phyloP scores from a whole-genome alignment of 768 basidiomycete species.

The Lactarius evosmus region DNA sequence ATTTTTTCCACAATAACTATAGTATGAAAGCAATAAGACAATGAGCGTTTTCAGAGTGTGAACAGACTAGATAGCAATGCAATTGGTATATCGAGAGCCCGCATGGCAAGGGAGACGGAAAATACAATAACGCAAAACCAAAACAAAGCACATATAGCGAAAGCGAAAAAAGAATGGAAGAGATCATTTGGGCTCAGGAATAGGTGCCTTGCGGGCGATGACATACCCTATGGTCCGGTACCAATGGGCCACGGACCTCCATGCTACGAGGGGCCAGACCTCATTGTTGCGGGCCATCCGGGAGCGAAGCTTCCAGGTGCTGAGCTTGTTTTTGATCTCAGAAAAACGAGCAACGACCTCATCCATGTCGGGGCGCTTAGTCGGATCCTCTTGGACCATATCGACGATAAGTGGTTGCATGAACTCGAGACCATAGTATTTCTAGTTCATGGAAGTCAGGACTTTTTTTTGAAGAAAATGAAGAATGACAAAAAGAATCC shows the following conservation, averaged over 20 bases:
- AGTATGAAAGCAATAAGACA: not conserved
- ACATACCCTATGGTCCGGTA: constrained; percentile 7
- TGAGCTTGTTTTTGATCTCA: constrained; percentile 22
- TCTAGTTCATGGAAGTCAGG: not conserved
- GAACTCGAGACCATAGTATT: constrained; percentile 33
- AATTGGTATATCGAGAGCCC: not conserved
- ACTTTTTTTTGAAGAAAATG: not conserved
- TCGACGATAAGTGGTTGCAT: constrained; percentile 34
- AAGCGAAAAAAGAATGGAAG: not conserved
- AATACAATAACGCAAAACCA: not conserved
- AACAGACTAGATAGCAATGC: not conserved
- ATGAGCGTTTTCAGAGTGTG: not conserved
- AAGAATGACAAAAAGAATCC: no score
- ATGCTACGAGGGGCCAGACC: not conserved
- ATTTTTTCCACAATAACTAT: not conserved
- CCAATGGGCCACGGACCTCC: not conserved
- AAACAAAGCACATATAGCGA: not conserved
- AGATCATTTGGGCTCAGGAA: constrained; percentile 8
- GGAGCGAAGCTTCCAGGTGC: constrained; percentile 35
- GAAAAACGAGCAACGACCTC: constrained; percentile 35
- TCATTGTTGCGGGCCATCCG: constrained; percentile 29
- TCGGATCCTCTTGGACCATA: constrained; percentile 37
- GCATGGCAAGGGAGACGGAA: not conserved
- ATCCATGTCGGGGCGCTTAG: constrained; percentile 33
- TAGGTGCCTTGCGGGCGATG: constrained; percentile 2